Conservation (phyloP, 768 basidiomycete species). For the Tylopilus plumbeoviolaceoides region DNA sequence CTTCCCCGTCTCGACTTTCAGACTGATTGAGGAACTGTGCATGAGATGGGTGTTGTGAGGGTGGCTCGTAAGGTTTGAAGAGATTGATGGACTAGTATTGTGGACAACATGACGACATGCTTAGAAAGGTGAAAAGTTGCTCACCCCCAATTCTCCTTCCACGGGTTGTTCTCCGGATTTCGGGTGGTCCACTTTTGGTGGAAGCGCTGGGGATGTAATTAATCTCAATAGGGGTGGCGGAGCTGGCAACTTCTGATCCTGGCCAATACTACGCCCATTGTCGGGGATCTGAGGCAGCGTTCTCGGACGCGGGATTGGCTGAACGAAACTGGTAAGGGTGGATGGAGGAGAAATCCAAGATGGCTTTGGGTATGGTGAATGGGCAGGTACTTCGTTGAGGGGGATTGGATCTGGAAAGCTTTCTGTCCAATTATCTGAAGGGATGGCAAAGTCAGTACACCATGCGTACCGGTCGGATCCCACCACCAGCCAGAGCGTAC, state of each 20-base stretch:
- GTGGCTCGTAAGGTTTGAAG: constrained; percentile 27
- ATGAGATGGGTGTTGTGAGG: constrained; percentile 19
- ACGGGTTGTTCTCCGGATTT: background rate
- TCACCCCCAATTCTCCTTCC: constrained; percentile 2
- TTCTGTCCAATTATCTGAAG: constrained; percentile 26
- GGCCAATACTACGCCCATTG: background rate
- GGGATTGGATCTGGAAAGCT: constrained; percentile 14
- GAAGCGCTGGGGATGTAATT: background rate
- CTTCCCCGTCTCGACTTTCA: background rate
- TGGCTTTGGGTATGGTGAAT: constrained; percentile 26
- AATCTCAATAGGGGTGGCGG: background rate
- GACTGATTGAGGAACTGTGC: constrained; percentile 3
- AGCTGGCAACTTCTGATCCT: background rate
- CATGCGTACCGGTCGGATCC: background rate
- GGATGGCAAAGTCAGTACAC: background rate
- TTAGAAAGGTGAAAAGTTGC: background rate
- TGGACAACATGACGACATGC: background rate
- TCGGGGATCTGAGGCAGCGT: background rate
- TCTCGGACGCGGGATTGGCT: constrained; percentile 17
- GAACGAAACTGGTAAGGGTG: constrained; percentile 20
- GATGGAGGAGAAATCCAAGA: constrained; percentile 19
- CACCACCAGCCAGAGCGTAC: no score
- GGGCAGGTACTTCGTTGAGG: constrained; percentile 12
- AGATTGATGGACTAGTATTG: constrained; percentile 7
- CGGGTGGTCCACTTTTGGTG: background rate